Conservation (phyloP, 495 filamentous ascomycete species). For the Choiromyces venosus region DNA sequence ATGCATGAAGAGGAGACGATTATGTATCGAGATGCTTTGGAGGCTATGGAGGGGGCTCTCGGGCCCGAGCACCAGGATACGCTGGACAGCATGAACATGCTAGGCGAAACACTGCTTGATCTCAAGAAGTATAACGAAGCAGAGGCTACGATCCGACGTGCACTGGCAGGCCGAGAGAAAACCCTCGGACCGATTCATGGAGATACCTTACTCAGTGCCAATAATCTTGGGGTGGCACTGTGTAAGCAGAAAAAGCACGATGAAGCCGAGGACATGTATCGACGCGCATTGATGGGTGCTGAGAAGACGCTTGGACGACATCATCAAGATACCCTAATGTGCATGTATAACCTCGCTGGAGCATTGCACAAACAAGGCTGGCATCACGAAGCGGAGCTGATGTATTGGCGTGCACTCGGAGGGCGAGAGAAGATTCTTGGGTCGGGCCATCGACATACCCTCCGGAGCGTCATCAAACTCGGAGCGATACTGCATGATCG, state of each 20-base stretch:
- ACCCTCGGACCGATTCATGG: too few species aligned
- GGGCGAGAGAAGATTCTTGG: constrained; percentile 2
- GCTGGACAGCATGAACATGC: too few species aligned
- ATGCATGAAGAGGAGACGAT: too few species aligned
- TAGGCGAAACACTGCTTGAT: too few species aligned
- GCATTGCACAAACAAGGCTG: constrained; percentile 17
- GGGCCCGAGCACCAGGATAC: too few species aligned
- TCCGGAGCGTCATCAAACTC: background rate
- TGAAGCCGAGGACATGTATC: background rate
- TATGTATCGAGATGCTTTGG: too few species aligned
- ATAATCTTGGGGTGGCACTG: too few species aligned
- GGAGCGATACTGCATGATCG: background rate
- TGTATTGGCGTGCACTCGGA: constrained; percentile 20
- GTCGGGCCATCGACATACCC: constrained; percentile 6
- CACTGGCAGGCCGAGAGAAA: too few species aligned
- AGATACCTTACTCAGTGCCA: too few species aligned
- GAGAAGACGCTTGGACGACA: constrained; percentile 16
- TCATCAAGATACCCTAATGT: constrained; percentile 16
- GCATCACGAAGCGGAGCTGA: constrained; percentile 26
- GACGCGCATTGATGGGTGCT: constrained; percentile 12
- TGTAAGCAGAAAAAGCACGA: background rate
- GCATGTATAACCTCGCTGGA: constrained; percentile 14
- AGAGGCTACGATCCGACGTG: too few species aligned
- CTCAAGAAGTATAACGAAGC: too few species aligned
- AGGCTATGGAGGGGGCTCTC: too few species aligned